Percentiles rank a stretch among this genome's conserved stretches.
These are phyloP conservation scores for Favolaschia claudopus DNA, from an alignment of 768 basidiomycete species.

Conservation along the genomic window DNA sequence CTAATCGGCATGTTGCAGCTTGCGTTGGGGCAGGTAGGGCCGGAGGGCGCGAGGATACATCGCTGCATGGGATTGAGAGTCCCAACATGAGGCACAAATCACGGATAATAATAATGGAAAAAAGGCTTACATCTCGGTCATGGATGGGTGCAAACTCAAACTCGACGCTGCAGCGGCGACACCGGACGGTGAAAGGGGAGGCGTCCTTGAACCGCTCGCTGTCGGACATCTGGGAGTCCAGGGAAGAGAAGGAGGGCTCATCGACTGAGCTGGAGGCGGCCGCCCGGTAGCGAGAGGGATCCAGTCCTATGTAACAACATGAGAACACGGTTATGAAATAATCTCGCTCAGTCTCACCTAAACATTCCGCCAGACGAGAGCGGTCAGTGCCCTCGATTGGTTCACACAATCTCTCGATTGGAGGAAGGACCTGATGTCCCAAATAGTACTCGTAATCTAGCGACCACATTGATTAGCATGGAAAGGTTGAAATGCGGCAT, in stretches of 20 bases:
- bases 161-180: slow-evolving; percentile 73
- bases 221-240: slow-evolving; percentile 92
- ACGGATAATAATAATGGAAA: not conserved
- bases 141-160: slow-evolving; percentile 65
- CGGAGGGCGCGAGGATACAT: slow-evolving; percentile 69
- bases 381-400: slow-evolving; percentile 96
- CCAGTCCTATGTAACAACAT: slow-evolving; percentile 52
- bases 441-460: slow-evolving; percentile 93
- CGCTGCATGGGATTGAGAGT: slow-evolving; percentile 49
- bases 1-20: slow-evolving; percentile 64
- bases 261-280: slow-evolving; percentile 50
- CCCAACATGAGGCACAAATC: not conserved
- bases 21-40: slow-evolving; percentile 77
- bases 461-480: slow-evolving; percentile 13
- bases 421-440: slow-evolving; percentile 90
- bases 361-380: slow-evolving; percentile 90
- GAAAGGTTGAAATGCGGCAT: not conserved
- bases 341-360: slow-evolving; percentile 61
- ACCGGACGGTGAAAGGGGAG: slow-evolving; percentile 75
- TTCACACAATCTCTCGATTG: slow-evolving; percentile 94
- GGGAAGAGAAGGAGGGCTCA: slow-evolving; percentile 74
- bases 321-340: not conserved
- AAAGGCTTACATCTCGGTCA: slow-evolving; percentile 59
- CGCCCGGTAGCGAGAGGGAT: slow-evolving; percentile 63
- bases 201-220: slow-evolving; percentile 85